Evolutionary conservation across 208 protist genomes (phyloP), one percentile per base, ranked within the genome.

Genomic region (Trypanosoma vivax): DNA sequence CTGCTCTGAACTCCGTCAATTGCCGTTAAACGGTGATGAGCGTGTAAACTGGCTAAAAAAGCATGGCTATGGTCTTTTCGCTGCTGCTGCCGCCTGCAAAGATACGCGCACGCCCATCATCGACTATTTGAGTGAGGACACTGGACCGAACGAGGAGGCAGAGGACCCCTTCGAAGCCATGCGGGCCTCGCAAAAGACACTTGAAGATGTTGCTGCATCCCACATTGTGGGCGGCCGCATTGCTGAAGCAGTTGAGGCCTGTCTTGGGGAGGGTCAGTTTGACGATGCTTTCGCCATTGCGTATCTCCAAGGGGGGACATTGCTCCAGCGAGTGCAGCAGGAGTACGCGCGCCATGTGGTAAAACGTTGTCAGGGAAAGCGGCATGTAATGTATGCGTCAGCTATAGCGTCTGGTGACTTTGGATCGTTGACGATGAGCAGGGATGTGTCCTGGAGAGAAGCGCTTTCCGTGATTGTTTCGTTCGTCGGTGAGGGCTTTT

Each of bases 231-330:
- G 51, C n/a, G 79, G 81, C 27, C 65, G 70, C 31, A 76, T 90
- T 37, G 64, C 73, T 50, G 76, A 80, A 60, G 80, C 81, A 39
- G 79, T 88, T 45, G 70, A 87, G 43, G 57, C 84, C 19, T 92
- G 85, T 66, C 62, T 92, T 29, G 63, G 73, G 23, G 61, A 72
- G 40, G 31, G 58, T 37, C 65, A 50, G 48, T 92, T 78, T 69
- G 78, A 69, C 27, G 85, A 92, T 61, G 85, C 85, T 38, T 92
- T 85, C 50, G 69, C 79, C 1, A 49, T 92, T 30, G 80, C 85
- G 28, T 75, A 79, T 31, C 67, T 92, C 10, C 67, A 72, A 47
- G 78, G 79, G 14, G 76, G 73, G 3, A 76, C 76, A 30, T 48
- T 88, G 21, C 52, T 90, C 7, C 59, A 65, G 42, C 55, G 66